Percentiles rank a stretch among this genome's conserved stretches.
phyloP scores from a whole-genome alignment of 495 filamentous ascomycete species.

The Cercophora samala region DNA sequence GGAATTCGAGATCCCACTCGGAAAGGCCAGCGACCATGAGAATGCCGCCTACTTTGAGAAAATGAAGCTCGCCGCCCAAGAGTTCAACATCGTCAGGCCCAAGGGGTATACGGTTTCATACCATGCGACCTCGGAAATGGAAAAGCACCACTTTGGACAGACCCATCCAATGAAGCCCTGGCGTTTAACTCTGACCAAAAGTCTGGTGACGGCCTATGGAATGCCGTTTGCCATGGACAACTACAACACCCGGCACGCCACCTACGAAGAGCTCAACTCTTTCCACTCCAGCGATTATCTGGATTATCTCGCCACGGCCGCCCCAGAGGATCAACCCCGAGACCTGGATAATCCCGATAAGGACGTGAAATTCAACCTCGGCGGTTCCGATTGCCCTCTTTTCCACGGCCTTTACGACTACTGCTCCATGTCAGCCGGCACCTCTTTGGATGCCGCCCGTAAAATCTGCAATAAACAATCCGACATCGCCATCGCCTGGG shows the following conservation, averaged over 20 bases:
- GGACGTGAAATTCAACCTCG: constrained; percentile 72
- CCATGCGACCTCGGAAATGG: constrained; percentile 92
- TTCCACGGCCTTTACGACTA: constrained; percentile 96
- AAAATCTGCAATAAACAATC: constrained; percentile 82
- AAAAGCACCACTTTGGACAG: constrained; percentile 92
- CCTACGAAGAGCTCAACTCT: constrained; percentile 77
- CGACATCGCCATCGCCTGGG: constrained; percentile 97
- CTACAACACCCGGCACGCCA: constrained; percentile 76
- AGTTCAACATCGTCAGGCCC: constrained; percentile 71
- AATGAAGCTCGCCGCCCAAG: constrained; percentile 62
- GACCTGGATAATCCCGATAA: constrained; percentile 49
- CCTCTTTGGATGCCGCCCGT: constrained; percentile 84
- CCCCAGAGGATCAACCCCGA: constrained; percentile 46
- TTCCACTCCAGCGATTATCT: constrained; percentile 91
- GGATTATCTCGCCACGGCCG: constrained; percentile 67
- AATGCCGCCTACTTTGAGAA: constrained; percentile 62
- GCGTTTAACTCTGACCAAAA: constrained; percentile 92
- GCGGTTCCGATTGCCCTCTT: constrained; percentile 86
- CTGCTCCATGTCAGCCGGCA: constrained; percentile 88
- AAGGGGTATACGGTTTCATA: constrained; percentile 90
- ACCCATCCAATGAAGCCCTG: constrained; percentile 99
- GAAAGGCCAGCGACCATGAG: constrained; percentile 51
- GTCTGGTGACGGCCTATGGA: constrained; percentile 87
- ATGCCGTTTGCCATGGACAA: constrained; percentile 96
- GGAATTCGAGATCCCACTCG: constrained; percentile 60